Conservation (phyloP, 441 rosid genomes). For the Adansonia gregorii region DNA sequence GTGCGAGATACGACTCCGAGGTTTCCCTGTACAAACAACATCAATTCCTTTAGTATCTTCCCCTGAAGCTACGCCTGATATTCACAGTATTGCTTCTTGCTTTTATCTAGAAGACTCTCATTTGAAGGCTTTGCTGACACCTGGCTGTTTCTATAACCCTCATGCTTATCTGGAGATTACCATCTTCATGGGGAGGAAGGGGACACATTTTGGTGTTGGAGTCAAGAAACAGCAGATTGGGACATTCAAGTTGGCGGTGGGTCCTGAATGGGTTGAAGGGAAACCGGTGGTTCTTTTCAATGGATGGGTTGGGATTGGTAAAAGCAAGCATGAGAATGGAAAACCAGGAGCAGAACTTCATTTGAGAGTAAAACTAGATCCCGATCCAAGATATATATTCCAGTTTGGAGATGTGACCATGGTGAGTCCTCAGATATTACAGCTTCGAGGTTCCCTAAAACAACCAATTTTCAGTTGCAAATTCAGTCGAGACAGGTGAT, state of each 20-base stretch:
- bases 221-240: conserved; percentile 81
- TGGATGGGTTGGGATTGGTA: conserved; percentile 89
- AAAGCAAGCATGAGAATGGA: conserved; percentile 63
- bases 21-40: conserved; percentile 84
- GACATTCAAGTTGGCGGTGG: conserved; percentile 72
- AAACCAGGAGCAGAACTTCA: conserved; percentile 80
- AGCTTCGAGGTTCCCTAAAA: conserved; percentile 85
- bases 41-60: conserved; percentile 72
- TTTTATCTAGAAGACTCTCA: conserved; percentile 90
- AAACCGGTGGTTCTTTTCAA: conserved; percentile 70
- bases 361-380: conserved; percentile 83
- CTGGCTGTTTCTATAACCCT: conserved; percentile 75
- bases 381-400: conserved; percentile 91
- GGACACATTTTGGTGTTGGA: conserved; percentile 74
- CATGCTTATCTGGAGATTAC: conserved; percentile 70
- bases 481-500: conserved; percentile 87
- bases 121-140: conserved; percentile 67
- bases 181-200: conserved; percentile 68
- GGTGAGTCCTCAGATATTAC: conserved; percentile 88
- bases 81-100: conserved; percentile 70
- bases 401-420: conserved; percentile 86
- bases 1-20: conserved; percentile 85
- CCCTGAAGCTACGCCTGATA: conserved; percentile 72
- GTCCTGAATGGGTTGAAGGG: conserved; percentile 89
- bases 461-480: conserved; percentile 95